phyloP scores from a whole-genome alignment of 306 rosid genomes.

The Calophaca sinica region DNA sequence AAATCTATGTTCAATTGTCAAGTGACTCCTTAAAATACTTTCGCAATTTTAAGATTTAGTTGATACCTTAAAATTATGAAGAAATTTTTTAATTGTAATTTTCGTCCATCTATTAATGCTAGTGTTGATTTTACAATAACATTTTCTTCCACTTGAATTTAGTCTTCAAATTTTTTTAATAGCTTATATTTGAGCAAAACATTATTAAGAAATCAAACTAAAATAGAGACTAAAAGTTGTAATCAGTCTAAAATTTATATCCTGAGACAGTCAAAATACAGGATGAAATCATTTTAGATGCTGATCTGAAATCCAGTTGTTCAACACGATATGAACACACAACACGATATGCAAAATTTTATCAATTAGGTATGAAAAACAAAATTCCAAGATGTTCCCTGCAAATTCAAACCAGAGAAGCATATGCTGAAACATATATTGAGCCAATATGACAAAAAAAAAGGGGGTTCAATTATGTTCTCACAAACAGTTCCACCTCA shows the following conservation, averaged over 20 bases:
- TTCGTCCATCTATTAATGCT: neutral
- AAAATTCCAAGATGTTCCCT: neutral
- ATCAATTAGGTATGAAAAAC: neutral
- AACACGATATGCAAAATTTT: neutral
- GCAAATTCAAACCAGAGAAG: slow-evolving; percentile 2
- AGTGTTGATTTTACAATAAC: neutral
- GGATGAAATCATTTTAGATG: slow-evolving; percentile 13
- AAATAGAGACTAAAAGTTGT: neutral
- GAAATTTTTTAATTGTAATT: too few species aligned
- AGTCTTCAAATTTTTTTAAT: neutral
- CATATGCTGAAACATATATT: neutral
- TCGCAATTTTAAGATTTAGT: neutral
- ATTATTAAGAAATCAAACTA: neutral
- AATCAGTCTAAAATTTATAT: neutral
- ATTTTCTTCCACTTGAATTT: too few species aligned
- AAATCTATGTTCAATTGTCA: neutral
- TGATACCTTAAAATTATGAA: neutral
- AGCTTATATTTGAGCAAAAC: neutral
- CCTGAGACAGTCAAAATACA: neutral
- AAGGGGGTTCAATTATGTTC: neutral
- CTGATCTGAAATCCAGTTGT: neutral
- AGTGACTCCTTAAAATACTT: neutral
- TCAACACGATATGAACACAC: neutral
- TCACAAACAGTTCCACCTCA: too few species aligned
- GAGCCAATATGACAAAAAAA: neutral